Percentiles rank a stretch among this genome's conserved stretches.
These are phyloP conservation scores for Boletus rubropictus DNA, from an alignment of 768 basidiomycete genomes.

Conservation along the genomic window DNA sequence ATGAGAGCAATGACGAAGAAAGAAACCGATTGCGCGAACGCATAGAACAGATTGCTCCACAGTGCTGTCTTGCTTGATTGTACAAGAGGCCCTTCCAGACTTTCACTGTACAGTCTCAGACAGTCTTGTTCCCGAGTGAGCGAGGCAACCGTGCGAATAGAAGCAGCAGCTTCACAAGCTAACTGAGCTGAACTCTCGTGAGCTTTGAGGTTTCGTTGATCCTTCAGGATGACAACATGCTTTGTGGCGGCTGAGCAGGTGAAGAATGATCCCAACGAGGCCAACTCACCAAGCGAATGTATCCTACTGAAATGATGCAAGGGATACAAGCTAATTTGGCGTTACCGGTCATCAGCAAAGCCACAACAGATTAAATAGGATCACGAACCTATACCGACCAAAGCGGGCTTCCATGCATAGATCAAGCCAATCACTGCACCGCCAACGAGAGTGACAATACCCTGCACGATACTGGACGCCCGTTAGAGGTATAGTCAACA, in stretches of 20 bases:
- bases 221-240: conserved; percentile 85
- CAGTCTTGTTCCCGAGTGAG: conserved; percentile 86
- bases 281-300: conserved; percentile 65
- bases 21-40: conserved; percentile 64
- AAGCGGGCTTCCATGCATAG: conserved; percentile 72
- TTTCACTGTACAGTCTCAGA: conserved; percentile 55
- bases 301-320: conserved; percentile 64
- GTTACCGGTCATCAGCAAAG: neutral
- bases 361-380: neutral
- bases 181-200: conserved; percentile 81
- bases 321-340: conserved; percentile 54
- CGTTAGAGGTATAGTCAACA: neutral
- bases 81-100: conserved; percentile 65
- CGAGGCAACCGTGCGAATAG: conserved; percentile 87
- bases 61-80: conserved; percentile 60
- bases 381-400: conserved; percentile 59
- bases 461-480: conserved; percentile 64
- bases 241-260: conserved; percentile 21
- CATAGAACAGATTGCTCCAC: conserved; percentile 61
- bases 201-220: conserved; percentile 70
- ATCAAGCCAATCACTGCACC: conserved; percentile 73
- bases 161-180: conserved; percentile 85
- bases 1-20: conserved; percentile 83
- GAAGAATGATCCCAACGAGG: neutral
- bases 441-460: conserved; percentile 57